These are phyloP conservation scores for Exophiala oligosperma DNA, from an alignment of 2,329 filamentous ascomycete genomes.

Conservation along the genomic window DNA sequence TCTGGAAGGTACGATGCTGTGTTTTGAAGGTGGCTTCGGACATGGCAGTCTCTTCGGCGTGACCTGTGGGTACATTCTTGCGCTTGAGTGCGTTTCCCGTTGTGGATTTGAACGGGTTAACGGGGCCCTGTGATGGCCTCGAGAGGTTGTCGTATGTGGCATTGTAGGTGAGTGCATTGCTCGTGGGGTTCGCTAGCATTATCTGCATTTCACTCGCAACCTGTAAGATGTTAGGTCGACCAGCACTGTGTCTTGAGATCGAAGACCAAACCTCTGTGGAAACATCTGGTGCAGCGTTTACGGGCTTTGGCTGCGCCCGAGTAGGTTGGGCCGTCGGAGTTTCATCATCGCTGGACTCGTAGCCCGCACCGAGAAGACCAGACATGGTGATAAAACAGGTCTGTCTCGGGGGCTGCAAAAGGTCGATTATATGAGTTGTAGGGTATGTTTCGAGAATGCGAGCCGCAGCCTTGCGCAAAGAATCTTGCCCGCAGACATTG, in stretches of 20 bases:
- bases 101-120: slow-evolving; percentile 72
- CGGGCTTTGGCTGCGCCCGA: slow-evolving; percentile 33
- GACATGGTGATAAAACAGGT: slow-evolving; percentile 36
- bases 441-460: too few species aligned
- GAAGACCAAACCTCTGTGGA: slow-evolving; percentile 57
- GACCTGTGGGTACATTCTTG: slow-evolving; percentile 81
- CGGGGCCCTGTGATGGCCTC: slow-evolving; percentile 65
- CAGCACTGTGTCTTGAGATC: slow-evolving; percentile 12
- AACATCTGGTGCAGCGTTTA: slow-evolving; percentile 54
- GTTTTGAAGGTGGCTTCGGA: slow-evolving; percentile 88
- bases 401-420: neutral
- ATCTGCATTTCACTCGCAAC: slow-evolving; percentile 52
- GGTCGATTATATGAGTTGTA: neutral
- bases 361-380: slow-evolving; percentile 44
- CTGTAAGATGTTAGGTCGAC: slow-evolving; percentile 40
- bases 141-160: slow-evolving; percentile 70
- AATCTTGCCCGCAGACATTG: too few species aligned
- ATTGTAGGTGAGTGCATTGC: slow-evolving; percentile 53
- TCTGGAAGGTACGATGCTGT: slow-evolving; percentile 81
- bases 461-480: too few species aligned
- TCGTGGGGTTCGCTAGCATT: slow-evolving; percentile 53
- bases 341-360: slow-evolving; percentile 54
- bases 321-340: slow-evolving; percentile 25
- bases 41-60: slow-evolving; percentile 82
- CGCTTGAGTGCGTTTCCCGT: slow-evolving; percentile 62